Base-by-base conservation (phyloP, 2,329 filamentous ascomycete genomes). In the Colletotrichum sp. region DNA sequence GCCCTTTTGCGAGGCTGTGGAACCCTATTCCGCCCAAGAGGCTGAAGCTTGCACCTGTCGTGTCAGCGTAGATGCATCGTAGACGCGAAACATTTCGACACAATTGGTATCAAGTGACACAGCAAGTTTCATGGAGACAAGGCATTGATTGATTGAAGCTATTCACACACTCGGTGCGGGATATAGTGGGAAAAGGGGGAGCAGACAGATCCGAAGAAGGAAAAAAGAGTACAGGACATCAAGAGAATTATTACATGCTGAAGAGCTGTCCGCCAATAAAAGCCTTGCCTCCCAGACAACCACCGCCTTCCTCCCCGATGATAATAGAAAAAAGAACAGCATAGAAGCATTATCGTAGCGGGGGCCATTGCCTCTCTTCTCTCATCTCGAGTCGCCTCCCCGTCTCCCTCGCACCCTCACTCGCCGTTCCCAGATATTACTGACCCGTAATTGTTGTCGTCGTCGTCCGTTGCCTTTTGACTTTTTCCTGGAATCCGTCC, bases 221-320 rank as follows among this genome's bases (percentile, higher is more conserved):
- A 79, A 63, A 77, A 77, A 80, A 83, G 81, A 82, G 79, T 84
- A 84, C 83, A 83, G 81, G 81, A 83, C 83, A 83, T 83, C 83
- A 83, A 83, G 81, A 85, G 84, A 84, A 85, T 84, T 88, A 89
- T 87, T 89, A 89, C 87, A 89, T 87, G 84, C 84, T 85, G 81
- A 86, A 85, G 82, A 85, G 83, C 81, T 79, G 78, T 79, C 77
- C 77, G 73, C 75, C 78, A 78, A 78, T 79, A n/a, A 49, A 82
- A 80, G 80, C 81, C 59, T 78, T 78, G 72, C 79, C 79, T 80
- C 80, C 79, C 80, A 80, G 82, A 79, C 77, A 76, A 78, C 79
- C 80, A 78, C 71, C 70, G 71, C 74, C 76, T 74, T 75, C 75
- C 75, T 79, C 74, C 32, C 71, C 62, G 21, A 21, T 75, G 30